These are phyloP conservation scores for Micractinium conductrix DNA, from an alignment of 139 green algal genomes.

Conservation along the genomic window DNA sequence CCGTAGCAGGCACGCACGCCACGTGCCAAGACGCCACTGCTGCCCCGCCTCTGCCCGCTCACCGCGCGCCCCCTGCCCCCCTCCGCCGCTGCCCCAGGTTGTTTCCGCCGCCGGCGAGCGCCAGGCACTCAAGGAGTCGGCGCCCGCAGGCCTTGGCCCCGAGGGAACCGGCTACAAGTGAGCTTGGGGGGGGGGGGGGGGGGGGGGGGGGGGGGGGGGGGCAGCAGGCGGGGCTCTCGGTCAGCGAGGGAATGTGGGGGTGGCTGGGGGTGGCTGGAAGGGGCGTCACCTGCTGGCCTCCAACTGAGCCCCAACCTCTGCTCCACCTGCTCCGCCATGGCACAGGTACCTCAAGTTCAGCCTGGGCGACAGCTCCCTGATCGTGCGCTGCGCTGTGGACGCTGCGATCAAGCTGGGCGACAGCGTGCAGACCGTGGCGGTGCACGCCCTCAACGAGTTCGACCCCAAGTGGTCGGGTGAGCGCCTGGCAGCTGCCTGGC, in stretches of 20 bases:
- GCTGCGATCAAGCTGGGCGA: conserved; percentile 63
- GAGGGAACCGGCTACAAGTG: background rate
- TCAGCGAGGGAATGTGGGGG: conserved; percentile 32
- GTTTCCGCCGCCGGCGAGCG: background rate
- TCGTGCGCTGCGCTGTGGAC: conserved; percentile 96
- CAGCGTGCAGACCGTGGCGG: conserved; percentile 74
- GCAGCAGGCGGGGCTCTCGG: background rate
- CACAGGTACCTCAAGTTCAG: conserved; percentile 87
- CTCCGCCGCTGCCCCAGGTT: too few relatives aligned
- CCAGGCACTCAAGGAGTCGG: background rate
- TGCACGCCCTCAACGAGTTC: conserved; percentile 98
- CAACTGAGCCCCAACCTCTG: background rate
- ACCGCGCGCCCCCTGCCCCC: too few relatives aligned
- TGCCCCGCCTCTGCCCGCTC: too few relatives aligned
- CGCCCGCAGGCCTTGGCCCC: background rate
- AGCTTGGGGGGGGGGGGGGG: too few relatives aligned
- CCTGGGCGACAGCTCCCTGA: conserved; percentile 72
- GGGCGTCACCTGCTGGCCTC: background rate
- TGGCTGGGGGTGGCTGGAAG: background rate
- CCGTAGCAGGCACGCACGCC: too few relatives aligned
- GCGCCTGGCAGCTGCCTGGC: background rate
- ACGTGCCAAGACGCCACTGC: background rate
- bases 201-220: too few relatives aligned
- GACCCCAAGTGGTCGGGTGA: conserved; percentile 70
- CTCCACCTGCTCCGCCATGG: background rate